Evolutionary conservation across 495 filamentous ascomycete species (phyloP).

Genomic region (Cenococcum geophilum): DNA sequence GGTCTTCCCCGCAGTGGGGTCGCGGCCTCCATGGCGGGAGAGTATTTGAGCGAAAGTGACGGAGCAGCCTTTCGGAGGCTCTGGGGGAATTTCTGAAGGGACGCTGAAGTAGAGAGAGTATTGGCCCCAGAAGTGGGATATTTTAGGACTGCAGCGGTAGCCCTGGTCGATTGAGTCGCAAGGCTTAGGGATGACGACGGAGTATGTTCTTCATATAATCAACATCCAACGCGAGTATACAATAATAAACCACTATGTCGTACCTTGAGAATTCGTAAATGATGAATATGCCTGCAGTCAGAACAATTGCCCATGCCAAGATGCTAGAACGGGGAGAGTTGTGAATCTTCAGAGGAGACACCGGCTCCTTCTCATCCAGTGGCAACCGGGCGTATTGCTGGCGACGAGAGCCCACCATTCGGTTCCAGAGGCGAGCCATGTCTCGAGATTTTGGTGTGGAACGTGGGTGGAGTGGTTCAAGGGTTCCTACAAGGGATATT

Average conservation of each 20-base stretch:
- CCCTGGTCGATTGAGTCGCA: slow-evolving; percentile 53
- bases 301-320: background rate
- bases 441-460: background rate
- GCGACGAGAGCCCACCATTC: slow-evolving; percentile 6
- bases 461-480: too few relatives aligned
- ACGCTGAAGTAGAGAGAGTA: slow-evolving; percentile 79
- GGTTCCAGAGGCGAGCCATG: slow-evolving; percentile 21
- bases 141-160: slow-evolving; percentile 53
- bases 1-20: slow-evolving; percentile 61
- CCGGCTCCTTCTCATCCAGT: slow-evolving; percentile 12
- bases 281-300: slow-evolving; percentile 8
- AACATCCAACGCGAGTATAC: slow-evolving; percentile 9
- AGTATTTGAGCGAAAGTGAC: slow-evolving; percentile 74
- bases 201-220: slow-evolving; percentile 10
- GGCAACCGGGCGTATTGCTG: slow-evolving; percentile 14
- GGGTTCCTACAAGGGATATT: too few relatives aligned
- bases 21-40: slow-evolving; percentile 77
- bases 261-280: slow-evolving; percentile 19
- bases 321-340: background rate
- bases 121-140: slow-evolving; percentile 75
- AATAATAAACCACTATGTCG: slow-evolving; percentile 1
- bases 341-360: slow-evolving; percentile 10
- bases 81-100: slow-evolving; percentile 52
- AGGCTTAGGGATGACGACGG: slow-evolving; percentile 7
- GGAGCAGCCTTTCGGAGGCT: slow-evolving; percentile 56